Evolutionary conservation across 345 rosid genomes (phyloP), one percentile per base, ranked within the genome.

Genomic region (Eucalyptus viminalis): DNA sequence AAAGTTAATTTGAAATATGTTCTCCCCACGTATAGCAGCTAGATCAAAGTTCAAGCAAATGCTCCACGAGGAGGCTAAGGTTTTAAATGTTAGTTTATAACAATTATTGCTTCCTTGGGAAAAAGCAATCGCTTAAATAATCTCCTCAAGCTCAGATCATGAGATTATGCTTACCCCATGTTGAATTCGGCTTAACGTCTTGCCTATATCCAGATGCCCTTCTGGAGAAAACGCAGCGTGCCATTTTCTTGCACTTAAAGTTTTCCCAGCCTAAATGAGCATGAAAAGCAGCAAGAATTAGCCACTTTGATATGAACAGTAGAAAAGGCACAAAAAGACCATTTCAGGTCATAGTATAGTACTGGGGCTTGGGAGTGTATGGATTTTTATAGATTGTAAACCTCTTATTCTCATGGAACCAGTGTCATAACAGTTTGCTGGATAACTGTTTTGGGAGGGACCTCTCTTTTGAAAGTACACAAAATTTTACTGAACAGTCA

Each of bases 191-290:
- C 89, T 87, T 44, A 98, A 94, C 86, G 97, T 95, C 91, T 97
- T 97, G 92, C 97, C 93, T 65, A 97, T 93, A 92, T 98, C 98
- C 49, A 97, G 95, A 72, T 89, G 89, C 24, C 99, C 99, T 87
- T 96, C 98, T 27, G 92, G 91, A 90, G 96, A 90, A 95, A 97
- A 96, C 49, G 98, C 98, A 88, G 97, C 95, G 5, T 94, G 98
- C 99, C 99, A 98, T 95, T 96, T 98, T 92, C 99, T 98, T n/a
- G 89, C 92, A 92, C 99, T 98, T 69, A 98, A 90, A n/a, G 99
- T 98, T 93, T 94, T 98, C 91, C 99, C 99, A 89, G 99, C 96
- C 99, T 98, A 94, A 92, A 92, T 40, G 87, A 89, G 81, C 88
- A 89, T 40, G 45, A 43, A 90, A 89, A 91, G 49, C 21, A 86